phyloP scores from a whole-genome alignment of 345 rosid species.

The Barbarea vulgaris region DNA sequence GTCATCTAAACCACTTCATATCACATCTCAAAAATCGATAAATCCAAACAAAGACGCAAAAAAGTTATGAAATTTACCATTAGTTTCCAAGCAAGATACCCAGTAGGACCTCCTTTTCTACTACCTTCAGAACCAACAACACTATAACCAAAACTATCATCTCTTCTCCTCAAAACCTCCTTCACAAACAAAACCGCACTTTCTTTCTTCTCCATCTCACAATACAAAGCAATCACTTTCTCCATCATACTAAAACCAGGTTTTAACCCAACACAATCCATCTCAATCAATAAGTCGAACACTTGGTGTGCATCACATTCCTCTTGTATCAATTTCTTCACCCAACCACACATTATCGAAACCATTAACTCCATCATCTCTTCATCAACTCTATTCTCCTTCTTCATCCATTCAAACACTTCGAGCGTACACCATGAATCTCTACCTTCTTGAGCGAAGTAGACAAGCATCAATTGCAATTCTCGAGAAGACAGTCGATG shows the following conservation, averaged over 20 bases:
- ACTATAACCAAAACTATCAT: slow-evolving; percentile 43
- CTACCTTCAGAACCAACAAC: slow-evolving; percentile 51
- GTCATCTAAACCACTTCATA: neutral
- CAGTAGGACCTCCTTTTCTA: slow-evolving; percentile 82
- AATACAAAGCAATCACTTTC: slow-evolving; percentile 86
- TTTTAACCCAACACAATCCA: slow-evolving; percentile 89
- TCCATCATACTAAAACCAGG: slow-evolving; percentile 93
- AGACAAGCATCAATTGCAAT: slow-evolving; percentile 77
- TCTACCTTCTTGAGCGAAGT: slow-evolving; percentile 93
- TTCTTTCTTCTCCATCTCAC: slow-evolving; percentile 74
- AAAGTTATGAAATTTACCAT: slow-evolving; percentile 53
- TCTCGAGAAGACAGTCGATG: slow-evolving; percentile 76
- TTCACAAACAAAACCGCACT: slow-evolving; percentile 65
- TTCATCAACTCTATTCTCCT: slow-evolving; percentile 77
- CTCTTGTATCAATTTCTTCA: slow-evolving; percentile 69
- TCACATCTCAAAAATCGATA: neutral
- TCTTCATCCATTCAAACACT: slow-evolving; percentile 89
- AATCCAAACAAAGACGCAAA: slow-evolving; percentile 1
- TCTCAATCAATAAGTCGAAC: slow-evolving; percentile 74
- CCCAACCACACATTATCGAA: slow-evolving; percentile 88
- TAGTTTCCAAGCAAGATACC: slow-evolving; percentile 95
- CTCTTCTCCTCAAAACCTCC: slow-evolving; percentile 66
- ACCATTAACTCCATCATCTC: slow-evolving; percentile 97
- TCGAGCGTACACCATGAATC: slow-evolving; percentile 97
- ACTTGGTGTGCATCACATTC: slow-evolving; percentile 66